Base-by-base conservation (phyloP, 176 grass and related monocot species). In the Eremochloa ophiuroides region DNA sequence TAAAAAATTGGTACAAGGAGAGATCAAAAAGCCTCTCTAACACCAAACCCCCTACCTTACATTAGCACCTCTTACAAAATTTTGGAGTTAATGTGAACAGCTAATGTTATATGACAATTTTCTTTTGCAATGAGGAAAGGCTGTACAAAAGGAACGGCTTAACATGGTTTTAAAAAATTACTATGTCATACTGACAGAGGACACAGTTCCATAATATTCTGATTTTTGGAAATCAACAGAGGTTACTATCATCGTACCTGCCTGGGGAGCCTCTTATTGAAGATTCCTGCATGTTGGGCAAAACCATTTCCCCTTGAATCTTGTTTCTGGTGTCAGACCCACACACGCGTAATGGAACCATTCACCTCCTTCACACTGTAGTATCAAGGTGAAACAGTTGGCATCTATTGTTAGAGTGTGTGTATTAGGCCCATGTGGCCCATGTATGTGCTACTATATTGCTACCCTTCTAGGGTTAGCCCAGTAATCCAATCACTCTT, bases 271-370 rank as follows among this genome's bases (percentile, higher is more conserved):
- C 51, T 44, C 29, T 89, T 74, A 89, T 51, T 94, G 86, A 73
- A 82, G 92, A 85, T 62, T 94, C 91, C 90, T 89, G 82, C 95
- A 98, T 30, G 95, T 98, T 26, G 95, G 95, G 81, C 95, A 98
- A 86, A 89, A 98, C 95, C 95, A 98, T 85, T 98, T 98, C 20
- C 95, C 95, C 79, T 95, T 98, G 88, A 98, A 98, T 91, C 95
- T 98, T 0, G 95, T 98, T 86, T 98, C 95, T 43, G 95, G 93
- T 34, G 95, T 98, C 64, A 98, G 90, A 69, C 92, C 93, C 66
- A 98, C 95, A 70, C 95, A 98, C 0, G 88, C 71, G 86, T 98
- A 98, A 88, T 98, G 95, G 72, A 98, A 98, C 95, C 95, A 98
- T 91, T 98, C 95, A 44, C 95, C 95, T 85, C 95, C 95, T 91